Evolutionary conservation across 257 asterid species (phyloP).

Genomic region (Voacanga thouarsii): DNA sequence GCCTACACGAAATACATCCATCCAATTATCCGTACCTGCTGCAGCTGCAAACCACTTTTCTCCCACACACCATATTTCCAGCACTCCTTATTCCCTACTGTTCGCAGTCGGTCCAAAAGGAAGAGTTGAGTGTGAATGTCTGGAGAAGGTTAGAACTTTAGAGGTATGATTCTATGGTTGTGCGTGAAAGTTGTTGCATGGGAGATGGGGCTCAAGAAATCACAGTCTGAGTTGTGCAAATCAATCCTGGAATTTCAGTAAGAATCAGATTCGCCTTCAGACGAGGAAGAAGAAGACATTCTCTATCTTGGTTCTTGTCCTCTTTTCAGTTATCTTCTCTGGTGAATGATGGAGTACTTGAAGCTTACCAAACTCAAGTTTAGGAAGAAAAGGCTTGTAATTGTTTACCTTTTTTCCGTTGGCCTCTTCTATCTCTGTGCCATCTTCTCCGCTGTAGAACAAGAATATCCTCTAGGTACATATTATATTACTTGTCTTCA

Average conservation of each 20-base stretch:
- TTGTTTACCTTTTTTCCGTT: conserved; percentile 12
- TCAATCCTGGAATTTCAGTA: not conserved
- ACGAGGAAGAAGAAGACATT: not conserved
- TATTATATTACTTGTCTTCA: not conserved
- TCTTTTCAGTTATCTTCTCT: not conserved
- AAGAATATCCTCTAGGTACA: conserved; percentile 23
- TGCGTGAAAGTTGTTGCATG: conserved; percentile 17
- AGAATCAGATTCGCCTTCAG: not conserved
- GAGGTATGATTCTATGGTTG: conserved; percentile 1
- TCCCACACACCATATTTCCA: not conserved
- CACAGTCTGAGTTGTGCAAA: conserved; percentile 5
- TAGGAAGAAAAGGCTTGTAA: conserved; percentile 11
- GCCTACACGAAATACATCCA: not conserved
- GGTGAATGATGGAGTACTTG: conserved; percentile 20
- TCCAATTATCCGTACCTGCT: not conserved
- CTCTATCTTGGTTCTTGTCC: not conserved
- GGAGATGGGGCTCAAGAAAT: conserved; percentile 5
- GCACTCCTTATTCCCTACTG: conserved; percentile 2
- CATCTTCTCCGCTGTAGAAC: conserved; percentile 3
- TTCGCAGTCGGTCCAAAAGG: not conserved
- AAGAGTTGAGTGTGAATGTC: not conserved
- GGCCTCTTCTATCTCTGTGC: conserved; percentile 13
- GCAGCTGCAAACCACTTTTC: conserved; percentile 1
- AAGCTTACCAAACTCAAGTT: conserved; percentile 18
- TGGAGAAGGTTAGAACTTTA: conserved; percentile 3